A percentile compares a stretch with the other conserved stretches of the same genome.
phyloP scores from a whole-genome alignment of 2,329 filamentous ascomycete species.

The Hypocrella siamensis region DNA sequence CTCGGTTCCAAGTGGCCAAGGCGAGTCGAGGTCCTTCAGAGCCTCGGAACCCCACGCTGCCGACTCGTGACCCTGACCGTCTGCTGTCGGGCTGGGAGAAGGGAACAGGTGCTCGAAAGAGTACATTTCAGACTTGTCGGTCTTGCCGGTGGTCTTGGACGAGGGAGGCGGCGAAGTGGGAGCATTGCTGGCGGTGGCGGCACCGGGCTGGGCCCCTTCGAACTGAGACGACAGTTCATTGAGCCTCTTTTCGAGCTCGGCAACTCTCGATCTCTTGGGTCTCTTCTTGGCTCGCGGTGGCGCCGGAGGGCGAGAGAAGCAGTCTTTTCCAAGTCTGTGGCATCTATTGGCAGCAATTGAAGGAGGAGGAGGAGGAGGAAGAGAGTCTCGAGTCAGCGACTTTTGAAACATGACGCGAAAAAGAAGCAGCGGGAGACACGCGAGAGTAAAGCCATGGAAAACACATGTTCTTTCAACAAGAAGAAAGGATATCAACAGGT shows the following conservation, averaged over 20 bases:
- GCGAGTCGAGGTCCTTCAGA: conserved; percentile 12
- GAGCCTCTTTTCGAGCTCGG: conserved; percentile 33
- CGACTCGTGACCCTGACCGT: conserved; percentile 8
- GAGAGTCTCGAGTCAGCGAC: not conserved
- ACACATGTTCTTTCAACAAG: too few relatives aligned
- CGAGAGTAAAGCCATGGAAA: not conserved
- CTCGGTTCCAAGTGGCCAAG: conserved; percentile 26
- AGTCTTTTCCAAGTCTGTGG: conserved; percentile 29
- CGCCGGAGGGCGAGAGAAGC: conserved; percentile 29
- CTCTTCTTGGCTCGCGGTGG: conserved; percentile 30
- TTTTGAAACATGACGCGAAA: too few relatives aligned
- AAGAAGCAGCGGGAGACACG: not conserved
- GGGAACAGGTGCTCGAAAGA: conserved; percentile 22
- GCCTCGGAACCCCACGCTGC: conserved; percentile 8
- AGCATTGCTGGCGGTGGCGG: conserved; percentile 4
- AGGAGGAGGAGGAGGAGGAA: not conserved
- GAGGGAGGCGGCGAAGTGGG: conserved; percentile 2
- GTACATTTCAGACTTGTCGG: conserved; percentile 9
- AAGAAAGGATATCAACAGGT: not conserved
- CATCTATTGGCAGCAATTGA: conserved; percentile 19
- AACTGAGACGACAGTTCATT: conserved; percentile 32
- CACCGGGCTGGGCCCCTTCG: conserved; percentile 11
- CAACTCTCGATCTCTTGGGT: conserved; percentile 30
- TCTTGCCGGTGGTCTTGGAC: conserved; percentile 4
- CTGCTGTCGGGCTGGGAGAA: conserved; percentile 8